Evolutionary conservation across 257 asterid species (phyloP), one percentile per base, ranked within the genome.

Genomic region (Dorcoceras hygrometricum): DNA sequence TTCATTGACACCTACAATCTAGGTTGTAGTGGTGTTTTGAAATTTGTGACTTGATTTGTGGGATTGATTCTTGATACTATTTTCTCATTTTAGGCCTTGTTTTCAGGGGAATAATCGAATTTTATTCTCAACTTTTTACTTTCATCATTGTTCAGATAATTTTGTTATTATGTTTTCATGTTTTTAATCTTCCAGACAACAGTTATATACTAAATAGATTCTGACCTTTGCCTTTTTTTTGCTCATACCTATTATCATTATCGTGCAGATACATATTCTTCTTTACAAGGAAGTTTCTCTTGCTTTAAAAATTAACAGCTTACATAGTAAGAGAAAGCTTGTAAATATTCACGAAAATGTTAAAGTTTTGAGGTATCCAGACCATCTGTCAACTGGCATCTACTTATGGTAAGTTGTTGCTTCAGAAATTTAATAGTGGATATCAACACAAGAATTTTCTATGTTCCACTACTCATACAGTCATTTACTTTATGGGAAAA

Each of bases 231-330:
- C 23, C 67, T 26, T 31, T 32, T 55, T 4, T 14, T 20, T 5
- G 26, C 63, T 63, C 70, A 57, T 70, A 65, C 55, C 65, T 26
- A 36, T 29, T 10, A 62, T 55, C 51, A 53, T 32, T 64, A 32
- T 59, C 39, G 27, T 87, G 87, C 95, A 92, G 98, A 89, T 92
- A 77, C 79, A 81, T 84, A 85, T 89, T 81, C 97, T 92, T 75
- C 95, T 92, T 51, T 92, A 89, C 89, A 89, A 89, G 91, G 98
- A 92, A 75, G 98, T 92, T 76, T 71, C 97, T 54, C 76, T 92
- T 66, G 98, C 98, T 70, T 78, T 92, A 57, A 92, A 92, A 83
- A 92, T 92, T 70, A 92, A 89, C 81, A 89, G 98, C 82, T 83
- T 80, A 65, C 86, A 83, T 77, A 92, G 97, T 77, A 86, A 87